Base-by-base conservation (phyloP, 2,329 filamentous ascomycete genomes). In the Diaporthe sp. region DNA sequence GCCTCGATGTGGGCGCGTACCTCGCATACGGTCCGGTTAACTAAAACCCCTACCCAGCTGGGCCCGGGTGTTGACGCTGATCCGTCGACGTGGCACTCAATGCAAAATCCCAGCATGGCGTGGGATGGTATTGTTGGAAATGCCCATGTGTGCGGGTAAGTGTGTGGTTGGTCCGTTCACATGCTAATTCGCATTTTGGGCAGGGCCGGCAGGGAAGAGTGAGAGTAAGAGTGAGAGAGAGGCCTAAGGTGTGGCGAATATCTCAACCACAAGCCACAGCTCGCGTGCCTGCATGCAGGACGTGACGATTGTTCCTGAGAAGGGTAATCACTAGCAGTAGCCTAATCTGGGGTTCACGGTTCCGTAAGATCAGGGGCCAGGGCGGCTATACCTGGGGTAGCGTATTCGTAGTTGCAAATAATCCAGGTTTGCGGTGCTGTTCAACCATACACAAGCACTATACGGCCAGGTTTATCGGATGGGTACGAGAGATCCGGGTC, bases 281-380 rank as follows among this genome's bases (percentile, higher is more conserved):
- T 52, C 45, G 60, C 42, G 64, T 52, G 45, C 45, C 64, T 67
- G 64, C 64, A 67, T 67, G 64, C 64, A 38, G 10, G 28, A 19
- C 28, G n/a, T 47, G 64, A 12, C 45, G 64, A 67, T 67, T 67
- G 64, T 67, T 67, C 64, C 64, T 52, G 64, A 50, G 45, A 47
- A 52, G 22, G 47, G 64, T 67, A 67, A 67, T 67, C 64, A 67
- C 64, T 67, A 67, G 64, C 64, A 52, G 13, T 52, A 67, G 64
- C 38, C 33, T 52, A 50, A 50, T 67, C 45, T 15, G 42, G 61
- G 61, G 61, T 25, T 22, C 30, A 50, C 50, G 61, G 61, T 19
- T 17, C 35, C 13, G 58, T 52, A 33, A 38, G 42, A 67, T 67
- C 30, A 52, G 13, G 8, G 33, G 30, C 61, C 60, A 42, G 60